Evolutionary conservation across 208 protist genomes (phyloP).

Genomic region (Acanthamoeba triangularis): DNA sequence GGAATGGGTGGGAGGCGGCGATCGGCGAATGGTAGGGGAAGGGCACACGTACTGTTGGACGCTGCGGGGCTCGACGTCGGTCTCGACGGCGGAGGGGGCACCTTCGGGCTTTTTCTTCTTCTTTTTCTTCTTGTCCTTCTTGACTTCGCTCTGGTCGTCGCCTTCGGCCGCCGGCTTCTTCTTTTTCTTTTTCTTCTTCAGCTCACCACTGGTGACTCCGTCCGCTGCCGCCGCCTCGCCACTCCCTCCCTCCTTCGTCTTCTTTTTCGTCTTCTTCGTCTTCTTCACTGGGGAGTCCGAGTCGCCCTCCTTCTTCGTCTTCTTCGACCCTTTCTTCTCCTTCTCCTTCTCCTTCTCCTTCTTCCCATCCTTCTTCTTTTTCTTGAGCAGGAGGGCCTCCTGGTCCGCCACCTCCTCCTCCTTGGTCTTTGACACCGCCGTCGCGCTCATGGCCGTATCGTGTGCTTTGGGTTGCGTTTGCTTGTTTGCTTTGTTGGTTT

Average conservation of each 20-base stretch:
- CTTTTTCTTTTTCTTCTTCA: neutral
- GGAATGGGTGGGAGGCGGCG: neutral
- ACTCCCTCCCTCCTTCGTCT: no score
- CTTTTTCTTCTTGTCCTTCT: slow-evolving; percentile 38
- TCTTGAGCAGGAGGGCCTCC: neutral
- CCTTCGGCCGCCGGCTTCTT: neutral
- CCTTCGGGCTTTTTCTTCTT: neutral
- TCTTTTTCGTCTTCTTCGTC: neutral
- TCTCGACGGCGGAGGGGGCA: neutral
- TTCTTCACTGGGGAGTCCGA: no score
- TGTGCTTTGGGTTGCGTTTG: no score
- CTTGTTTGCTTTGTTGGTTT: no score
- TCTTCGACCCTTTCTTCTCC: neutral
- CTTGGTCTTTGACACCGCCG: no score
- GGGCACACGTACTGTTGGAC: neutral
- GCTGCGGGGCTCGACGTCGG: neutral
- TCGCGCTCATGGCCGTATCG: no score
- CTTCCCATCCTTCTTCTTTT: neutral
- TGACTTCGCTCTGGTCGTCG: neutral
- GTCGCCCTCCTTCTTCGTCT: neutral
- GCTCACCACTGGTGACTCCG: neutral
- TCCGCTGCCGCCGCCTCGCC: no score
- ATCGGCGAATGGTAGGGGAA: no score
- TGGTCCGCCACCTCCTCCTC: no score
- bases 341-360: no score